Conservation (phyloP, 805 yeast genomes). For the Candida argentea region DNA sequence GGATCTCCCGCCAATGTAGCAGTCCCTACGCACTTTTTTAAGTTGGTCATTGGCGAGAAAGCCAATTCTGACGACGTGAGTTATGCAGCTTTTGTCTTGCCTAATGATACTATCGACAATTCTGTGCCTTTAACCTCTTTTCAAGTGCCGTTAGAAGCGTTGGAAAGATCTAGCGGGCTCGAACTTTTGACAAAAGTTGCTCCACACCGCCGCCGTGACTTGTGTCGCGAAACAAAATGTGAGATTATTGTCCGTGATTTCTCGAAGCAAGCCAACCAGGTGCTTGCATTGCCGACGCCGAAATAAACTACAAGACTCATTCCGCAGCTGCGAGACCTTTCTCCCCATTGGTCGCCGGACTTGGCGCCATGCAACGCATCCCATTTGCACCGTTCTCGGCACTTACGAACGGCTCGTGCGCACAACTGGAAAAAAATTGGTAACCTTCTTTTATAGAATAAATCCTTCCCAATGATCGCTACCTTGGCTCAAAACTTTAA, state of each 20-base stretch:
- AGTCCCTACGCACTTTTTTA: conserved; percentile 96
- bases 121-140: conserved; percentile 59
- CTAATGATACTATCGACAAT: conserved; percentile 75
- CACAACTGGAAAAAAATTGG: too few relatives aligned
- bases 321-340: too few relatives aligned
- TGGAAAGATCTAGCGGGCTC: conserved; percentile 81
- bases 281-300: conserved; percentile 10
- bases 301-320: too few relatives aligned
- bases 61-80: conserved; percentile 38
- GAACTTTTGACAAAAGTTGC: conserved; percentile 69
- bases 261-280: conserved; percentile 28
- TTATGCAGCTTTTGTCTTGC: conserved; percentile 89
- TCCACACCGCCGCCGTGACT: conserved; percentile 39
- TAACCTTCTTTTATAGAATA: too few relatives aligned
- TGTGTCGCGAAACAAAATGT: conserved; percentile 78
- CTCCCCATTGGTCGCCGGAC: too few relatives aligned
- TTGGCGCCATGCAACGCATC: too few relatives aligned
- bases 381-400: too few relatives aligned
- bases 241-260: conserved; percentile 77
- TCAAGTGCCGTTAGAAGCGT: conserved; percentile 82
- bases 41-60: conserved; percentile 76
- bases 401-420: too few relatives aligned
- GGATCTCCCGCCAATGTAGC: conserved; percentile 96
- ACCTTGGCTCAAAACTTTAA: too few relatives aligned
- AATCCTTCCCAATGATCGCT: too few relatives aligned